Percentiles rank a stretch among this genome's conserved stretches.
Conservation (phyloP, 2,329 filamentous ascomycete species). For the Paraphaeosphaeria sporulosa region DNA sequence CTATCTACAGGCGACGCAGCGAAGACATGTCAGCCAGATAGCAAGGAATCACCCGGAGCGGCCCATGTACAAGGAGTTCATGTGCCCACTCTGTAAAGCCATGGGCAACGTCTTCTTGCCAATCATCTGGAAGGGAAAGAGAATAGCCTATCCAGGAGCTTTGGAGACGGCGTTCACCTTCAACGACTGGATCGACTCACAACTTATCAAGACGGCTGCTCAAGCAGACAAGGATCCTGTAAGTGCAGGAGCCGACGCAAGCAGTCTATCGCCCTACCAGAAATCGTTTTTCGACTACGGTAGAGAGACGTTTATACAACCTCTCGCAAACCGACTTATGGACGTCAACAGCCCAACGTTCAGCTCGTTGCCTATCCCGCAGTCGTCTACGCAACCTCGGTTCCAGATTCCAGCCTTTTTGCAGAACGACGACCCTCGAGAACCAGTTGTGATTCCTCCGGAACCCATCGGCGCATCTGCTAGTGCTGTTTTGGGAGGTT, state of each 20-base stretch:
- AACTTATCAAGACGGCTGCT: constrained; percentile 60
- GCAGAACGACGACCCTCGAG: constrained; percentile 32
- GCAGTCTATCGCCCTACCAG: constrained; percentile 49
- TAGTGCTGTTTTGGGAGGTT: constrained; percentile 14
- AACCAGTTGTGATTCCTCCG: constrained; percentile 30
- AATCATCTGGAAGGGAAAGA: constrained; percentile 92
- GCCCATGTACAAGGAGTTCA: constrained; percentile 82
- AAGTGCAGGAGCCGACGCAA: constrained; percentile 24
- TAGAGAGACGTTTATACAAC: constrained; percentile 58
- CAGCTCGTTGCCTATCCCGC: constrained; percentile 30
- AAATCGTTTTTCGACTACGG: constrained; percentile 62
- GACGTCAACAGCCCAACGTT: constrained; percentile 42
- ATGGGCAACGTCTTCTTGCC: constrained; percentile 94
- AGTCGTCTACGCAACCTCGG: constrained; percentile 27
- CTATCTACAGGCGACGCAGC: constrained; percentile 83
- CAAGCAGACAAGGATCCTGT: constrained; percentile 58
- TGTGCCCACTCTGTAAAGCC: constrained; percentile 96
- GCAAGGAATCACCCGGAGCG: constrained; percentile 92
- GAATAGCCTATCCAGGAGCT: constrained; percentile 81
- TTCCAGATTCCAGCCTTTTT: constrained; percentile 44
- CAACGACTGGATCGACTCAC: constrained; percentile 70
- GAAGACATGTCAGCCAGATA: constrained; percentile 90
- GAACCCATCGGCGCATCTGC: constrained; percentile 28
- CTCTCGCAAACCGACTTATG: constrained; percentile 53
- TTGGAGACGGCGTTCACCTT: constrained; percentile 69